Percentiles rank a stretch among this genome's conserved stretches.
Conservation (phyloP, 257 asterid genomes). For the Verbascum thapsus region DNA sequence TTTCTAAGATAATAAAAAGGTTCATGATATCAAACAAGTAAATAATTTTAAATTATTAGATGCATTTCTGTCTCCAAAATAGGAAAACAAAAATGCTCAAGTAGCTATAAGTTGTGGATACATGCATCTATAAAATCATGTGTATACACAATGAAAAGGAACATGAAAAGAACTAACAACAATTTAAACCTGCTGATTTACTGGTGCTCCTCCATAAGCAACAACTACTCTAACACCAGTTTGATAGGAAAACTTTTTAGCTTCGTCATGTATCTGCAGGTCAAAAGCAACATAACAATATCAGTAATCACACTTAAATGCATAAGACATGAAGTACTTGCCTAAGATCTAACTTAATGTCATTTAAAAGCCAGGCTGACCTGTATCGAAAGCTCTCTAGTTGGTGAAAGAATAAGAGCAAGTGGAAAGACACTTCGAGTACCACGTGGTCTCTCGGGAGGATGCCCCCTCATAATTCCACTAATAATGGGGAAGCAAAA, state of each 20-base stretch:
- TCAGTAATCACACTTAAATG: slow-evolving; percentile 16
- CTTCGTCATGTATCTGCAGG: slow-evolving; percentile 84
- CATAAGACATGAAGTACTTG: neutral
- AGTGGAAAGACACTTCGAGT: slow-evolving; percentile 72
- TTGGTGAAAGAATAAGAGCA: slow-evolving; percentile 84
- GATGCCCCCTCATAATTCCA: slow-evolving; percentile 67
- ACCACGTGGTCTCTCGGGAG: slow-evolving; percentile 69
- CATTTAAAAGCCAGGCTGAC: slow-evolving; percentile 34
- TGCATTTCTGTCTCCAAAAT: neutral
- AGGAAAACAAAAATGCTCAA: neutral
- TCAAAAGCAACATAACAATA: slow-evolving; percentile 21
- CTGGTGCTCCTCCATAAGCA: slow-evolving; percentile 88
- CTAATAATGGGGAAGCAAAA: slow-evolving; percentile 88
- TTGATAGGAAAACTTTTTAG: slow-evolving; percentile 71
- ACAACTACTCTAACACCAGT: slow-evolving; percentile 81
- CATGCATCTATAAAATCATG: slow-evolving; percentile 19
- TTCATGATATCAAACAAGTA: no score
- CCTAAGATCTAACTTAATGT: neutral
- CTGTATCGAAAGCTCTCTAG: slow-evolving; percentile 90
- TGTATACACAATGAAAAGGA: neutral
- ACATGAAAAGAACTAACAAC: neutral
- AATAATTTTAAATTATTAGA: no score
- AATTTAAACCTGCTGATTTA: slow-evolving; percentile 65
- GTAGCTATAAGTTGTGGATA: slow-evolving; percentile 11
- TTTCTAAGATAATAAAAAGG: no score